Percentiles rank a stretch among this genome's conserved stretches.
Evolutionary conservation across 495 filamentous ascomycete species (phyloP).

Genomic region (Tuber calosporum): DNA sequence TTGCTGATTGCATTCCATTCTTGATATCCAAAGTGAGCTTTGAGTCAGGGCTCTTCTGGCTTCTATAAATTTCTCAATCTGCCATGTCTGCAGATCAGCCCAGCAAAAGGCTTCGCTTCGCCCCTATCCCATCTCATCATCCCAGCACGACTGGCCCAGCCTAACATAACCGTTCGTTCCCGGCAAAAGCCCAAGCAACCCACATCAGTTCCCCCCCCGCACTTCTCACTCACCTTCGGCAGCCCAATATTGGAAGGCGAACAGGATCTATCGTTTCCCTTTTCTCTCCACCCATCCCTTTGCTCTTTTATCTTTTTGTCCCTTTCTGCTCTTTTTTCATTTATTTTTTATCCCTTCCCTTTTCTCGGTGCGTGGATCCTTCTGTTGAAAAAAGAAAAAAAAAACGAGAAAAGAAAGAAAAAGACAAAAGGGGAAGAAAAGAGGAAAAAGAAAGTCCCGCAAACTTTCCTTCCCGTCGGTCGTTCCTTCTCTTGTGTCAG

Average conservation of each 20-base stretch:
- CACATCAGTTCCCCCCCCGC: slow-evolving; percentile 31
- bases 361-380: slow-evolving; percentile 31
- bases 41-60: slow-evolving; percentile 2
- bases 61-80: slow-evolving; percentile 4
- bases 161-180: slow-evolving; percentile 26
- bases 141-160: slow-evolving; percentile 26
- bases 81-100: slow-evolving; percentile 11
- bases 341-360: slow-evolving; percentile 34
- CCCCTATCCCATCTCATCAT: slow-evolving; percentile 39
- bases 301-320: slow-evolving; percentile 31
- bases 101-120: slow-evolving; percentile 31
- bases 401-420: neutral
- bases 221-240: slow-evolving; percentile 33
- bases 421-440: neutral
- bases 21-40: neutral
- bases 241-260: slow-evolving; percentile 37
- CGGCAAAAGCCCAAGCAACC: slow-evolving; percentile 17
- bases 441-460: slow-evolving; percentile 26
- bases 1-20: neutral
- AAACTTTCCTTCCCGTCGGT: slow-evolving; percentile 41
- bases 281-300: slow-evolving; percentile 34
- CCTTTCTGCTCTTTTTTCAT: slow-evolving; percentile 32
- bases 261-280: slow-evolving; percentile 34
- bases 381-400: slow-evolving; percentile 9
- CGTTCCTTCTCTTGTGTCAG: slow-evolving; percentile 35